These are phyloP conservation scores for Didymellaceae sp. DNA, from an alignment of 2,329 filamentous ascomycete species.

Conservation along the genomic window DNA sequence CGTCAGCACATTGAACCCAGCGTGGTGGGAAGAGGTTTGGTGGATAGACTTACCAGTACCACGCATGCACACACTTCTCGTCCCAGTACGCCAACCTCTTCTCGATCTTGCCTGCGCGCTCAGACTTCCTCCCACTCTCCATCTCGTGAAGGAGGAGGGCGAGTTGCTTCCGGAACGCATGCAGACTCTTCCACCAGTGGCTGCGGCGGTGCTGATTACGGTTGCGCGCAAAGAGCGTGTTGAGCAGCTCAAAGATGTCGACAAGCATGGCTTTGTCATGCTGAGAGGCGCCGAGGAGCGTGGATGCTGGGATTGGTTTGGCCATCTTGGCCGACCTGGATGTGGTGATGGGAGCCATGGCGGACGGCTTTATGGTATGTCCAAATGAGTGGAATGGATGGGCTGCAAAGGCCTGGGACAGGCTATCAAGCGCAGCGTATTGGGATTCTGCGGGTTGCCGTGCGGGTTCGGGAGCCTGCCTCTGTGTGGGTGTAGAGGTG, in stretches of 20 bases:
- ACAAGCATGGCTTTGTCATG: conserved; percentile 42
- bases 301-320: conserved; percentile 27
- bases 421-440: conserved; percentile 6
- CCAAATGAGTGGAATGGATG: background rate
- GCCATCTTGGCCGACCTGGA: conserved; percentile 15
- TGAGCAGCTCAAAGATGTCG: conserved; percentile 63
- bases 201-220: conserved; percentile 85
- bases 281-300: conserved; percentile 26
- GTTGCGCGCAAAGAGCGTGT: conserved; percentile 81
- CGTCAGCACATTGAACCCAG: conserved; percentile 12
- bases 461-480: conserved; percentile 16
- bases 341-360: conserved; percentile 22
- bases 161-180: conserved; percentile 72
- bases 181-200: conserved; percentile 81
- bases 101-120: conserved; percentile 32
- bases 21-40: no score
- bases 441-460: conserved; percentile 17
- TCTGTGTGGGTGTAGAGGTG: conserved; percentile 6
- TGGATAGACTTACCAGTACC: conserved; percentile 50
- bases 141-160: conserved; percentile 58
- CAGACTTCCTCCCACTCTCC: conserved; percentile 25
- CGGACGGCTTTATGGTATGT: background rate
- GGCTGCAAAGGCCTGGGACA: background rate
- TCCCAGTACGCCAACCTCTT: conserved; percentile 49
- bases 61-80: conserved; percentile 43